A percentile compares a stretch with the other conserved stretches of the same genome.
Evolutionary conservation across 2,329 filamentous ascomycete genomes (phyloP).

Genomic region (Epichloe typhina): DNA sequence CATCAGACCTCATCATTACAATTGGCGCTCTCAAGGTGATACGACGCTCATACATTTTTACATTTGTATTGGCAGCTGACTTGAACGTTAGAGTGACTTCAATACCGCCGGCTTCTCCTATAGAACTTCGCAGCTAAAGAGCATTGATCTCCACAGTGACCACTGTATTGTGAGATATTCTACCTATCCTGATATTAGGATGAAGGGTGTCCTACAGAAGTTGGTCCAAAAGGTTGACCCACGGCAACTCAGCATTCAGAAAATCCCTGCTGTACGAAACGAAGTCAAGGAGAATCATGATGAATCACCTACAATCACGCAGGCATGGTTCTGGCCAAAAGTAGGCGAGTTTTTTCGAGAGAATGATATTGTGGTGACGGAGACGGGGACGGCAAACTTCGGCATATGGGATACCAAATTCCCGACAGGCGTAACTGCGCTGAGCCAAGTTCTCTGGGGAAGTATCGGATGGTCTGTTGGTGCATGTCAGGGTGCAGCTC

Average conservation of each 20-base stretch:
- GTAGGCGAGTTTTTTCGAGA: slow-evolving; percentile 63
- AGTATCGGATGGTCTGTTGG: slow-evolving; percentile 49
- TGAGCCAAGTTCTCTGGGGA: slow-evolving; percentile 68
- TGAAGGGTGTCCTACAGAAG: slow-evolving; percentile 66
- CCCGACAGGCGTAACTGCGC: slow-evolving; percentile 60
- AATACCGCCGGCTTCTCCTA: slow-evolving; percentile 78
- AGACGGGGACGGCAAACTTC: slow-evolving; percentile 80
- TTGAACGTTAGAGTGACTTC: slow-evolving; percentile 49
- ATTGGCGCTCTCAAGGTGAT: slow-evolving; percentile 48
- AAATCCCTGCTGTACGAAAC: slow-evolving; percentile 41
- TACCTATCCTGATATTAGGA: slow-evolving; percentile 63
- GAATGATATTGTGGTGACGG: slow-evolving; percentile 69
- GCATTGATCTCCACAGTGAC: slow-evolving; percentile 70
- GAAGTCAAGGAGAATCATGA: slow-evolving; percentile 29
- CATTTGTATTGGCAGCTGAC: not conserved
- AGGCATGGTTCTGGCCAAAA: slow-evolving; percentile 66
- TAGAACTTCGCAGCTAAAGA: slow-evolving; percentile 59
- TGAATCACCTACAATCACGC: slow-evolving; percentile 39
- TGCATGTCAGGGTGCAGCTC: slow-evolving; percentile 50
- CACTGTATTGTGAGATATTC: slow-evolving; percentile 63
- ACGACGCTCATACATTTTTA: not conserved
- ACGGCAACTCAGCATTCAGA: slow-evolving; percentile 40
- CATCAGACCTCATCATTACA: slow-evolving; percentile 55
- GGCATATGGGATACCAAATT: slow-evolving; percentile 79
- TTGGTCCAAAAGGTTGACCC: slow-evolving; percentile 48